Evolutionary conservation across 129 eudicot species (phyloP).

Genomic region (Chrysanthemum seticuspe): DNA sequence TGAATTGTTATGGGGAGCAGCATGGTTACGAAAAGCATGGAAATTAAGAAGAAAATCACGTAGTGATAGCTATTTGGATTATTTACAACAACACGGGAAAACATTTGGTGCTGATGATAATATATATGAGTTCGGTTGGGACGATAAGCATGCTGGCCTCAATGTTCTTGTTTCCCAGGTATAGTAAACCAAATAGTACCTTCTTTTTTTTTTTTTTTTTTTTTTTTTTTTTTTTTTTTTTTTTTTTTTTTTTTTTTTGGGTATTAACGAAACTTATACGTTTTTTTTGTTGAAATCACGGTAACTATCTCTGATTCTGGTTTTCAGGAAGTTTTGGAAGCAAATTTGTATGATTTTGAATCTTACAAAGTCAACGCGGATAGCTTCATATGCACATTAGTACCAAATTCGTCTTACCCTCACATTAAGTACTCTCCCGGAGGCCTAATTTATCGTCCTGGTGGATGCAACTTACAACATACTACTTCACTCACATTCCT

Average conservation of each 20-base stretch:
- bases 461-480: conserved; percentile 87
- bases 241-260: too few species aligned
- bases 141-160: conserved; percentile 95
- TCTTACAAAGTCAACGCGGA: conserved; percentile 86
- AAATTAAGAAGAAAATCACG: conserved; percentile 62
- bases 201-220: too few species aligned
- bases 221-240: too few species aligned
- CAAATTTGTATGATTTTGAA: conserved; percentile 44
- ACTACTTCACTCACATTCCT: conserved; percentile 77
- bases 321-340: conserved; percentile 73
- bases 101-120: conserved; percentile 90
- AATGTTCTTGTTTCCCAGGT: conserved; percentile 96
- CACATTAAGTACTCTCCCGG: conserved; percentile 76
- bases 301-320: neutral
- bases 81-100: conserved; percentile 75
- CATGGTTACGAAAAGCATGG: conserved; percentile 41
- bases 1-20: conserved; percentile 98
- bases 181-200: neutral
- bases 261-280: too few species aligned
- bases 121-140: conserved; percentile 95
- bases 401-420: conserved; percentile 71
- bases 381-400: conserved; percentile 77
- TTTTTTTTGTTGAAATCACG: too few species aligned
- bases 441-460: conserved; percentile 78
- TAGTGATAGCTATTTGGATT: conserved; percentile 59